Base-by-base conservation (phyloP, 208 protist genomes). In the Strigomonas culicis region DNA sequence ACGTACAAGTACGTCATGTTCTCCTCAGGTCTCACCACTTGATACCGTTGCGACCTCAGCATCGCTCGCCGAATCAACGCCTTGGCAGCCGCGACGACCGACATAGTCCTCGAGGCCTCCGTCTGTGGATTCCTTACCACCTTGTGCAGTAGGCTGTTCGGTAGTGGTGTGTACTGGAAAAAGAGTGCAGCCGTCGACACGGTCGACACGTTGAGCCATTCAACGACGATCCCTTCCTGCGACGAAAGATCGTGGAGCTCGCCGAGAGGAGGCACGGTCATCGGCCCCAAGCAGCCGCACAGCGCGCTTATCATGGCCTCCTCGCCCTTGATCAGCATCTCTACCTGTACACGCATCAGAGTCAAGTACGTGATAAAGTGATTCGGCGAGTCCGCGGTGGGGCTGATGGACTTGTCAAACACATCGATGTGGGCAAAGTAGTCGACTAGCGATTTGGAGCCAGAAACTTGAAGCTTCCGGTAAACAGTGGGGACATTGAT, bases 361-460 rank as follows among this genome's bases (percentile, higher is more conserved):
- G 73, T 64, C 27, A 92, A 58, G 52, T 86, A 89, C 0, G 76
- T 52, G 11, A 84, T 47, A 76, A 83, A 91, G 53, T 75, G 67
- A 6, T 59, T 73, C 2, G 22, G 8, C 46, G 13, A 60, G 63
- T 25, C 80, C 70, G 21, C 56, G 46, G 0, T 72, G 32, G 11
- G 47, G 56, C 32, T 51, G 46, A 21, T 46, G 34, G 17, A 51
- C 60, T 39, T 50, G 47, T 36, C 75, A 68, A 30, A 77, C 72
- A 49, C 64, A 47, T 25, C 64, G 68, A 7, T 63, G 39, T 43
- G 66, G 44, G 69, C 63, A 79, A 96, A 96, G 46, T 84, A 69
- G 24, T 92, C 78, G 3, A 92, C 82, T 0, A 93, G 60, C 2
- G 80, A 72, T 28, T 79, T 78, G 11, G 90, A 85, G 52, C 90